These are phyloP conservation scores for Tephrocybe sp. DNA, from an alignment of 768 basidiomycete genomes.

Conservation along the genomic window DNA sequence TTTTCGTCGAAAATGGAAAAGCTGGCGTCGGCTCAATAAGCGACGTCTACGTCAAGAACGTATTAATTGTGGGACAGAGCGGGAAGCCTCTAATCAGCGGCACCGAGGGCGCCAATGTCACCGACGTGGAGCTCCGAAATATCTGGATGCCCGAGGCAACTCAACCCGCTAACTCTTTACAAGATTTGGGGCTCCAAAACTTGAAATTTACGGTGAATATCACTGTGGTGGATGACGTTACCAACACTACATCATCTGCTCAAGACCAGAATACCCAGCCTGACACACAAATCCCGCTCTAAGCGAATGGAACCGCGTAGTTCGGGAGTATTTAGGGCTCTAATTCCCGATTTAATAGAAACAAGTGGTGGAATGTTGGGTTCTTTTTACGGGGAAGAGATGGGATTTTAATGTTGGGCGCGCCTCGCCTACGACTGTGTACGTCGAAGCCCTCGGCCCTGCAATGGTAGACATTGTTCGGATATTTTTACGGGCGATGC, in stretches of 20 bases:
- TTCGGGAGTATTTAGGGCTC: not conserved
- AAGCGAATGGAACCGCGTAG: not conserved
- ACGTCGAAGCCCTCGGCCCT: too few relatives aligned
- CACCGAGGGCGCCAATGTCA: slow-evolving; percentile 9
- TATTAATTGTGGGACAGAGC: slow-evolving; percentile 6
- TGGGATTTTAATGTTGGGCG: too few relatives aligned
- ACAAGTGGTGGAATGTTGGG: too few relatives aligned
- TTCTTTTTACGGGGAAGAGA: too few relatives aligned
- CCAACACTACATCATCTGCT: not conserved
- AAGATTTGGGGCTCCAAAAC: slow-evolving; percentile 5
- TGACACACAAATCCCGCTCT: not conserved
- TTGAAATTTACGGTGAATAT: slow-evolving; percentile 12
- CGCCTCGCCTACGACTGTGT: too few relatives aligned
- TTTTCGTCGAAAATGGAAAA: slow-evolving; percentile 17
- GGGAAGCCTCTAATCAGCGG: slow-evolving; percentile 16
- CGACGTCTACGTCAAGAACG: slow-evolving; percentile 15
- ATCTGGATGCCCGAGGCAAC: slow-evolving; percentile 9
- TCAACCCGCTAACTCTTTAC: slow-evolving; percentile 4
- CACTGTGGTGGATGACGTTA: slow-evolving; percentile 6
- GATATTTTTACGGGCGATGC: too few relatives aligned
- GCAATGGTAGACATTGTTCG: too few relatives aligned
- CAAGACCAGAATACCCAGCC: not conserved
- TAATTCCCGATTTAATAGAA: too few relatives aligned
- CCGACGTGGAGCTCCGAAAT: slow-evolving; percentile 13
- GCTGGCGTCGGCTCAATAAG: slow-evolving; percentile 17